Base-by-base conservation (phyloP, 2,329 filamentous ascomycete species). In the Mariannaea elegans region DNA sequence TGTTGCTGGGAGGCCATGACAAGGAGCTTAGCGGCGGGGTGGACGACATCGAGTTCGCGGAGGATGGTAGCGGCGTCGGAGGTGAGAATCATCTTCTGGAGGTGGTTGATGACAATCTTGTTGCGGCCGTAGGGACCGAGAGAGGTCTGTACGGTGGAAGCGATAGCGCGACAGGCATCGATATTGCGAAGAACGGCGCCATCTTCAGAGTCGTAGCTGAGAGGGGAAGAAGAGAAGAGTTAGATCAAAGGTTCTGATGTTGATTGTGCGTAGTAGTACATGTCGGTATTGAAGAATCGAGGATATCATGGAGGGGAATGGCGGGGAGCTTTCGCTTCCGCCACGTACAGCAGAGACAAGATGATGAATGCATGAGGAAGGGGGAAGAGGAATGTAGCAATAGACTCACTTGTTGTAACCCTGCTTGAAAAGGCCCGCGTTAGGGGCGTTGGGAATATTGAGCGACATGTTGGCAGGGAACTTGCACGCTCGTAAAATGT, bases 1-100 rank as follows among this genome's bases (percentile, higher is more conserved):
- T 99, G 96, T 82, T 99, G 95, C 80, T 99, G 95, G 77, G 91
- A 94, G 62, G 95, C 94, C 96, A 99, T 99, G 71, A 99, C 95
- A 53, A 99, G 83, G 66, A 99, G 85, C 82, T 99, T 99, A 50
- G 95, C 96, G 58, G 95, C 95, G 64, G 96, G 95, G 82, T 99
- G 95, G 56, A 99, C 94, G 64, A 99, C 95, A 74, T 99, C 95
- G 77, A 99, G 88, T 82, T 99, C 96, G 74, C 93, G 90, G 71
- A 99, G 86, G 76, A 99, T 99, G 41, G 95, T 98, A 67, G 95
- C 95, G 66, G 95, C 95, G 76, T 99, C 95, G 62, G 94, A 98
- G 70, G 96, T 99, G 66, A 99, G 85, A 72, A 97, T 97, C 95
- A 99, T 97, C 86, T 99, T 99, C 80, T 97, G 93, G 65, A 99